These are phyloP conservation scores for Cymbopogon flexuosus DNA, from an alignment of 202 grass and related monocot genomes.

Conservation along the genomic window DNA sequence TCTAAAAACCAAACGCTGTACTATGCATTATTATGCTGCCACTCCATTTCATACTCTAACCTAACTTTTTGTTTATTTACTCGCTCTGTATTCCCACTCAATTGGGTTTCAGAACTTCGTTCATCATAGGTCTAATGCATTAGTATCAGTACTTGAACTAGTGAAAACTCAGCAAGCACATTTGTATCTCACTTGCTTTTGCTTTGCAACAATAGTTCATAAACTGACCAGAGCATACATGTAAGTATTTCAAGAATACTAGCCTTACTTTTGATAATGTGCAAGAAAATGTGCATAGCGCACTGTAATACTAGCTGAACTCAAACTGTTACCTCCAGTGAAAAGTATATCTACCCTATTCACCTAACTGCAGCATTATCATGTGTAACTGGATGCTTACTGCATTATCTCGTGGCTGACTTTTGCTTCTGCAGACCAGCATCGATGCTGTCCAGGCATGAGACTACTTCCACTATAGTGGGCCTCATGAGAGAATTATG, in stretches of 20 bases:
- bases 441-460: slow-evolving; percentile 34
- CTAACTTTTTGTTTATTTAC: background rate
- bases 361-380: background rate
- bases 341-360: background rate
- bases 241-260: background rate
- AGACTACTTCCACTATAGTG: slow-evolving; percentile 43
- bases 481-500: slow-evolving; percentile 40
- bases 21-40: background rate
- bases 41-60: background rate
- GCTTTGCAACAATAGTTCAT: too few species aligned
- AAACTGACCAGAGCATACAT: background rate
- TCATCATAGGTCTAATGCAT: background rate
- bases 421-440: background rate
- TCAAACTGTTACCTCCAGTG: background rate
- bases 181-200: background rate
- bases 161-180: background rate
- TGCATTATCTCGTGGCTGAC: background rate
- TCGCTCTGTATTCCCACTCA: background rate
- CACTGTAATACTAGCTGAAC: background rate
- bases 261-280: background rate
- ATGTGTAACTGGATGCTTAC: background rate
- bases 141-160: too few species aligned
- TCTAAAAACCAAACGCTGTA: too few species aligned
- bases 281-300: background rate
- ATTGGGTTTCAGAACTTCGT: background rate